Conservation (phyloP, 108 stramenopile genomes). For the Stephanodiscus minutulus region DNA sequence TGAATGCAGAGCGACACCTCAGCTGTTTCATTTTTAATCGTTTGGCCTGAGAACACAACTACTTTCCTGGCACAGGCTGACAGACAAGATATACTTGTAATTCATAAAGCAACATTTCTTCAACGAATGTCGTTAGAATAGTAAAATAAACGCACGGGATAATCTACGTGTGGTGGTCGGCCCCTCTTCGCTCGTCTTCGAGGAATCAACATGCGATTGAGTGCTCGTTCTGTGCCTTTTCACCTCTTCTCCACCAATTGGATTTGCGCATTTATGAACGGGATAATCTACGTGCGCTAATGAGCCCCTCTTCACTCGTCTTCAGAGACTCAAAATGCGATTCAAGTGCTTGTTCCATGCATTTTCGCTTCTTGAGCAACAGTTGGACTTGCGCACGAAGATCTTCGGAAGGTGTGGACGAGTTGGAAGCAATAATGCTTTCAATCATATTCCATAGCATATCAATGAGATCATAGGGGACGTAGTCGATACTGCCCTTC, state of each 20-base stretch:
- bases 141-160: background rate
- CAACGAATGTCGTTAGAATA: no score
- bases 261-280: slow-evolving; percentile 5
- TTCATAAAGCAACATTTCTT: no score
- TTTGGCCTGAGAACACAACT: no score
- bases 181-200: slow-evolving; percentile 25
- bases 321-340: slow-evolving; percentile 46
- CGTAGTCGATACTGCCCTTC: slow-evolving; percentile 78
- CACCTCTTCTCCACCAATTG: slow-evolving; percentile 27
- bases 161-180: slow-evolving; percentile 7
- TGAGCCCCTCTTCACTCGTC: slow-evolving; percentile 23
- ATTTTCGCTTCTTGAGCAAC: slow-evolving; percentile 31
- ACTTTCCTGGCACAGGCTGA: no score
- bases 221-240: slow-evolving; percentile 56
- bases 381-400: slow-evolving; percentile 7
- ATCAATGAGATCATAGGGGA: slow-evolving; percentile 82
- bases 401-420: background rate
- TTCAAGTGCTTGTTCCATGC: slow-evolving; percentile 64
- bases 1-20: background rate
- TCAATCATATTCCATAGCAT: slow-evolving; percentile 70
- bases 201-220: slow-evolving; percentile 52
- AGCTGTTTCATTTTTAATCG: no score
- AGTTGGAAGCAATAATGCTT: slow-evolving; percentile 16
- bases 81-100: no score
- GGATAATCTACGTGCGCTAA: slow-evolving; percentile 13